phyloP scores from a whole-genome alignment of 306 rosid genomes.

The Rubus parviflorus region DNA sequence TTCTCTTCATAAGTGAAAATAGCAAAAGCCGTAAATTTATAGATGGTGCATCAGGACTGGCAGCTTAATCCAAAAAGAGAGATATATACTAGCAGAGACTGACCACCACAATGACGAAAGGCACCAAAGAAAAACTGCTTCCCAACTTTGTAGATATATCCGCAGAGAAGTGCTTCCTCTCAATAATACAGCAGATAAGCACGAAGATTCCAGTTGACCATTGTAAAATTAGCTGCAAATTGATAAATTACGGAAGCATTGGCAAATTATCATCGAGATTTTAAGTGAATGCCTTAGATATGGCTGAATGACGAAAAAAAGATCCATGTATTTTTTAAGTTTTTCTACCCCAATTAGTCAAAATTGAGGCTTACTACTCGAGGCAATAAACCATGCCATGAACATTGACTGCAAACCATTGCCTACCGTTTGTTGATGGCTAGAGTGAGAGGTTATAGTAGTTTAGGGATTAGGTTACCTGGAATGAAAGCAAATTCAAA shows the following conservation, averaged over 20 bases:
- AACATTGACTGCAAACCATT: too few relatives aligned
- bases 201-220: constrained; percentile 93
- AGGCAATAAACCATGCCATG: too few relatives aligned
- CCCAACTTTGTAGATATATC: constrained; percentile 83
- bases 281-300: too few relatives aligned
- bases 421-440: too few relatives aligned
- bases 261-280: neutral
- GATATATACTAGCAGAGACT: constrained; percentile 28
- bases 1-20: neutral
- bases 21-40: neutral
- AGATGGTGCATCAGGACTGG: neutral
- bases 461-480: too few relatives aligned
- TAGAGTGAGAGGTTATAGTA: too few relatives aligned
- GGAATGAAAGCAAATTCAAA: too few relatives aligned
- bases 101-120: constrained; percentile 87
- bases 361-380: too few relatives aligned
- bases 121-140: constrained; percentile 89
- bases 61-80: neutral
- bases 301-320: too few relatives aligned
- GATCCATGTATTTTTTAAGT: too few relatives aligned
- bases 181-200: constrained; percentile 80
- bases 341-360: too few relatives aligned
- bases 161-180: constrained; percentile 69
- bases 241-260: neutral
- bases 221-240: constrained; percentile 97